Evolutionary conservation across 805 yeast species (phyloP).

Genomic region (Nakazawaea ambrosiae): DNA sequence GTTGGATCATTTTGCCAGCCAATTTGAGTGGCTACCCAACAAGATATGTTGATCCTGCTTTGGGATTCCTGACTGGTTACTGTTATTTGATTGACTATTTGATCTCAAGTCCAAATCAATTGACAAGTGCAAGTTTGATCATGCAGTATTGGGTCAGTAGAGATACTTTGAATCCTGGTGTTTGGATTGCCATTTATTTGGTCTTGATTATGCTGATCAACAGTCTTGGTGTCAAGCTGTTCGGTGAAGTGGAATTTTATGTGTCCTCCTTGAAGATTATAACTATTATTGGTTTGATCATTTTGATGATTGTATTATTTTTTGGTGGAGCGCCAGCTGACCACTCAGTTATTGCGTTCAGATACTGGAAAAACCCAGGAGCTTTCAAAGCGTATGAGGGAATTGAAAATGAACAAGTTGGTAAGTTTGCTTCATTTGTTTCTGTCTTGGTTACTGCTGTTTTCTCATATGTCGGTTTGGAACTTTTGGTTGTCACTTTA

Average conservation of each 20-base stretch:
- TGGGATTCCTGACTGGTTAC: slow-evolving; percentile 48
- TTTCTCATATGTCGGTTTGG: slow-evolving; percentile 68
- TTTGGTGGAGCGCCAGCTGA: slow-evolving; percentile 47
- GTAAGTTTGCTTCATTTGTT: slow-evolving; percentile 54
- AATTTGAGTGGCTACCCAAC: slow-evolving; percentile 51
- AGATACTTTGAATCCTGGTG: slow-evolving; percentile 41
- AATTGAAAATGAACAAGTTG: slow-evolving; percentile 34
- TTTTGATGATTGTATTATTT: slow-evolving; percentile 37
- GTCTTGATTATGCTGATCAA: slow-evolving; percentile 39
- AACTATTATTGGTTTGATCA: slow-evolving; percentile 41
- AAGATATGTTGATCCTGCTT: slow-evolving; percentile 47
- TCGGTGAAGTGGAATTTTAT: slow-evolving; percentile 52
- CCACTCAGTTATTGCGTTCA: slow-evolving; percentile 45
- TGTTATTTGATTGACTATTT: slow-evolving; percentile 52
- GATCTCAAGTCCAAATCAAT: slow-evolving; percentile 49
- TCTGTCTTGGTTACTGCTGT: slow-evolving; percentile 61
- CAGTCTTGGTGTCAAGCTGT: slow-evolving; percentile 44
- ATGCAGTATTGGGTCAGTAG: slow-evolving; percentile 46
- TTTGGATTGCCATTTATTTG: slow-evolving; percentile 54
- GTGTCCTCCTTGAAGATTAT: slow-evolving; percentile 39
- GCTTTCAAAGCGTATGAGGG: slow-evolving; percentile 40
- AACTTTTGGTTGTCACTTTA: slow-evolving; percentile 23
- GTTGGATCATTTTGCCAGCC: slow-evolving; percentile 45
- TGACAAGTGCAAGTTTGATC: slow-evolving; percentile 54
- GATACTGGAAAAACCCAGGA: slow-evolving; percentile 67